A percentile compares a stretch with the other conserved stretches of the same genome.
Evolutionary conservation across 2,329 filamentous ascomycete species (phyloP).

Genomic region (Cadophora sp.): DNA sequence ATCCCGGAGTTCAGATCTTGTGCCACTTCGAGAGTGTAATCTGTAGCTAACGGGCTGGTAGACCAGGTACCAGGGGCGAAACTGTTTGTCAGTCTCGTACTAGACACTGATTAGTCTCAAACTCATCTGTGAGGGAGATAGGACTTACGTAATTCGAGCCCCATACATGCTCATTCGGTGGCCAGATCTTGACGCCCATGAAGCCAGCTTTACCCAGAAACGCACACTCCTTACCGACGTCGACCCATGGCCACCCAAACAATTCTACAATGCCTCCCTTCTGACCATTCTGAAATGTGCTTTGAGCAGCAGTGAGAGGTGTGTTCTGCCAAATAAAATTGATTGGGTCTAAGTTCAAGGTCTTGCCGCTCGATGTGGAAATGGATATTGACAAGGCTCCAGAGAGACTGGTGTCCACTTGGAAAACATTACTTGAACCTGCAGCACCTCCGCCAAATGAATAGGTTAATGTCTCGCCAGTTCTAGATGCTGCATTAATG

Average conservation of each 20-base stretch:
- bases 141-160: slow-evolving; percentile 37
- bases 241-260: slow-evolving; percentile 44
- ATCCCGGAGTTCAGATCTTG: slow-evolving; percentile 35
- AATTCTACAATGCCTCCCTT: slow-evolving; percentile 43
- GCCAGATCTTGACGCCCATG: slow-evolving; percentile 45
- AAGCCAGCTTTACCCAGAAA: slow-evolving; percentile 43
- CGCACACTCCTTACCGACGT: slow-evolving; percentile 41
- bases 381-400: slow-evolving; percentile 37
- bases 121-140: background rate
- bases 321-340: slow-evolving; percentile 42
- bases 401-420: slow-evolving; percentile 33
- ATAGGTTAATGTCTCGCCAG: slow-evolving; percentile 38
- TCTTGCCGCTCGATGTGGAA: slow-evolving; percentile 37
- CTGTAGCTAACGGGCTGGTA: slow-evolving; percentile 44
- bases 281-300: slow-evolving; percentile 39
- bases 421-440: slow-evolving; percentile 36
- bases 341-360: slow-evolving; percentile 39
- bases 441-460: slow-evolving; percentile 22
- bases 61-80: slow-evolving; percentile 42
- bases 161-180: slow-evolving; percentile 42
- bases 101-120: background rate
- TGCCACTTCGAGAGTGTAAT: slow-evolving; percentile 41
- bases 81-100: slow-evolving; percentile 42
- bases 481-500: slow-evolving; percentile 42
- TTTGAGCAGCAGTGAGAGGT: slow-evolving; percentile 37